A percentile compares a stretch with the other conserved stretches of the same genome.
Evolutionary conservation across 2,329 filamentous ascomycete genomes (phyloP).

Genomic region (Aspergillus sp.): DNA sequence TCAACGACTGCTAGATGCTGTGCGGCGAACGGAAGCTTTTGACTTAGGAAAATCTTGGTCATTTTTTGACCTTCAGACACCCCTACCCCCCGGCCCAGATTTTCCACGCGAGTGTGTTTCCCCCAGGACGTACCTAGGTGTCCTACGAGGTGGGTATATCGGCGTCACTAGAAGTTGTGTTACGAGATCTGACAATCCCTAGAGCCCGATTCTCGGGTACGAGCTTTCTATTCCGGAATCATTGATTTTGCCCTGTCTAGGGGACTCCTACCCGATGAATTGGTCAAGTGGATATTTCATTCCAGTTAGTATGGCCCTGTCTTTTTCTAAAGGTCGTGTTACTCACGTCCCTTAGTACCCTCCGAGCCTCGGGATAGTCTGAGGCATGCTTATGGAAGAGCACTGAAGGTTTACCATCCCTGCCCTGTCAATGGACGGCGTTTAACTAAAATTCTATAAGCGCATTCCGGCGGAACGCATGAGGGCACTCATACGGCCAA

Average conservation of each 20-base stretch:
- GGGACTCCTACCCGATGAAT: conserved; percentile 57
- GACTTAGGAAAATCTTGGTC: conserved; percentile 54
- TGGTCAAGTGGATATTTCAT: conserved; percentile 63
- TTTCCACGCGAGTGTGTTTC: conserved; percentile 38
- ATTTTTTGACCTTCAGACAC: conserved; percentile 51
- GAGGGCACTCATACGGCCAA: conserved; percentile 36
- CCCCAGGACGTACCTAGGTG: conserved; percentile 28
- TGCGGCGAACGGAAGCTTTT: conserved; percentile 61
- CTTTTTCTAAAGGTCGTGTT: background rate
- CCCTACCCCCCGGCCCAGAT: conserved; percentile 21
- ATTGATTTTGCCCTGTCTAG: conserved; percentile 55
- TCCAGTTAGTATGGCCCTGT: conserved; percentile 27
- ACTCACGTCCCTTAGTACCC: conserved; percentile 41
- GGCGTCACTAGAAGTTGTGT: background rate
- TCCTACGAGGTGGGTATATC: conserved; percentile 33
- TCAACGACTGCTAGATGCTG: conserved; percentile 55
- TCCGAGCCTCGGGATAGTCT: conserved; percentile 57
- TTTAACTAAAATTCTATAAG: conserved; percentile 24
- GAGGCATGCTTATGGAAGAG: conserved; percentile 59
- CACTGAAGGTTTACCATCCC: conserved; percentile 49
- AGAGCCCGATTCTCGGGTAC: conserved; percentile 53
- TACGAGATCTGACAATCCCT: conserved; percentile 20
- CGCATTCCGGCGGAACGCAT: conserved; percentile 29
- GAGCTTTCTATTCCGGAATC: conserved; percentile 63
- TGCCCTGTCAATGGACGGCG: background rate